Conservation (phyloP, 2,329 filamentous ascomycete genomes). For the Pestalotiopsis sp. region DNA sequence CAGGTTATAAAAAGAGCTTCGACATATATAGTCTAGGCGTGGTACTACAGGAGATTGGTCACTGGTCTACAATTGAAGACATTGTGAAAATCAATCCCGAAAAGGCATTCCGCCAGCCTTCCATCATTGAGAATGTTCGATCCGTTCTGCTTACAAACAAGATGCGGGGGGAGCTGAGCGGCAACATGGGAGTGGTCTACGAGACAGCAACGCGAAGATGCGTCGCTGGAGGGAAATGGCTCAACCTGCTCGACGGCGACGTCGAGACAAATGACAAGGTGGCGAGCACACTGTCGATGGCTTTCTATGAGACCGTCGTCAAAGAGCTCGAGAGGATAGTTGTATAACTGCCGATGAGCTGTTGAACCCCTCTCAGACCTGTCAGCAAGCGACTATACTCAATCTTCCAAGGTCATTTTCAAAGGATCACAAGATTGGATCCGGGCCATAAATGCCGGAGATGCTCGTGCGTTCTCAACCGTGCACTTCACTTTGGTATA, state of each 20-base stretch:
- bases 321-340: slow-evolving; percentile 36
- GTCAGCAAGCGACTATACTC: no score
- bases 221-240: slow-evolving; percentile 36
- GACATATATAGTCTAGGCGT: slow-evolving; percentile 57
- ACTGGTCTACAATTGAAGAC: slow-evolving; percentile 49
- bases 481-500: no score
- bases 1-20: slow-evolving; percentile 49
- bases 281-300: slow-evolving; percentile 40
- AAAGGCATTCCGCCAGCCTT: slow-evolving; percentile 36
- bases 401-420: no score
- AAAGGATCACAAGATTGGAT: no score
- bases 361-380: no score
- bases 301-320: slow-evolving; percentile 47
- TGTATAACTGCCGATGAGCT: background rate
- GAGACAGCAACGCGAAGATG: slow-evolving; percentile 40
- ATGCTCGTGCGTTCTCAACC: no score
- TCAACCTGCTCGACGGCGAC: slow-evolving; percentile 39
- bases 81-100: slow-evolving; percentile 42
- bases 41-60: slow-evolving; percentile 55
- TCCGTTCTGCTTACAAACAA: slow-evolving; percentile 32
- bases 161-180: slow-evolving; percentile 36
- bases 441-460: no score
- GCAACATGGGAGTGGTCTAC: slow-evolving; percentile 42
- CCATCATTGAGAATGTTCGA: slow-evolving; percentile 38
- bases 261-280: slow-evolving; percentile 44